Percentiles rank a stretch among this genome's conserved stretches.
phyloP scores from a whole-genome alignment of 2,329 filamentous ascomycete species.

The Dichotomopilus funicola region DNA sequence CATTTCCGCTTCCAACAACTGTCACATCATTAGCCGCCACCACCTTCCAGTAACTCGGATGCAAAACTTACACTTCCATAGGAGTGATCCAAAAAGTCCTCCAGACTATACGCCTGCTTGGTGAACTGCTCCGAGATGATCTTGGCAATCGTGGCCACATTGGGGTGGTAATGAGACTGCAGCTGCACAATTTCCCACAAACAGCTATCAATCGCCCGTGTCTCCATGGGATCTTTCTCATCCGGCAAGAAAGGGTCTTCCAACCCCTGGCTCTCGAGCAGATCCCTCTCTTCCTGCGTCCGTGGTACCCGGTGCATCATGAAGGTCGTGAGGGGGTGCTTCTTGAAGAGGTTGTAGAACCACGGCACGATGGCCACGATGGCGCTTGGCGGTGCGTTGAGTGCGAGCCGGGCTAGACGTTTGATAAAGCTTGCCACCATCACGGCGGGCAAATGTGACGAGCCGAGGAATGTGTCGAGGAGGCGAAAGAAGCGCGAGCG shows the following conservation, averaged over 20 bases:
- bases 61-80: slow-evolving; percentile 64
- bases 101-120: slow-evolving; percentile 88
- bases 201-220: slow-evolving; percentile 81
- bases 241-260: slow-evolving; percentile 69
- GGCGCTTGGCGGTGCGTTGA: slow-evolving; percentile 84
- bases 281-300: slow-evolving; percentile 49
- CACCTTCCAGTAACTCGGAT: background rate
- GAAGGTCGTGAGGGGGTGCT: slow-evolving; percentile 85
- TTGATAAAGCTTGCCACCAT: slow-evolving; percentile 96
- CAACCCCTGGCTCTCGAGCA: slow-evolving; percentile 54
- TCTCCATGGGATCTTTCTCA: slow-evolving; percentile 78
- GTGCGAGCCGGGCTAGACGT: slow-evolving; percentile 71
- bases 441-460: slow-evolving; percentile 84
- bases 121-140: slow-evolving; percentile 97
- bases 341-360: slow-evolving; percentile 90
- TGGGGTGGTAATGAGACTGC: slow-evolving; percentile 92
- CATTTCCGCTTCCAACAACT: slow-evolving; percentile 81
- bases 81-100: slow-evolving; percentile 94
- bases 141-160: slow-evolving; percentile 86
- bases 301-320: slow-evolving; percentile 80
- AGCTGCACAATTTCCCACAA: slow-evolving; percentile 92
- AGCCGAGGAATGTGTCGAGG: slow-evolving; percentile 81
- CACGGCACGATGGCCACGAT: slow-evolving; percentile 86
- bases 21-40: slow-evolving; percentile 28
- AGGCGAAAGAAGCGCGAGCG: slow-evolving; percentile 89